Conservation (phyloP, 805 yeast species). For the Brettanomyces bruxellensis region DNA sequence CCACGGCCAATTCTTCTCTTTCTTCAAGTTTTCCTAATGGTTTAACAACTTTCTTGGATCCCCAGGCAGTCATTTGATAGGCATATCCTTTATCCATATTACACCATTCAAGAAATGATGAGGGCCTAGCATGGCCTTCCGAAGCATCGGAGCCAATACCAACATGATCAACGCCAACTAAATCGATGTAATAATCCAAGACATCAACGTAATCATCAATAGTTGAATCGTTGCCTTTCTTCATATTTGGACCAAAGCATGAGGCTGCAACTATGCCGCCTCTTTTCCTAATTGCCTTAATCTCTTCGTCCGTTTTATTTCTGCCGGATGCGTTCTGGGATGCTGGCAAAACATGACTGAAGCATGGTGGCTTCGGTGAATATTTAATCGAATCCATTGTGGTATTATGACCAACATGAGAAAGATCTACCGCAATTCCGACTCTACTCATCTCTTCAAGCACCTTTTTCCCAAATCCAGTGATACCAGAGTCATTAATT, state of each 20-base stretch:
- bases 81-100: constrained; percentile 13
- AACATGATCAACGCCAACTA: constrained; percentile 39
- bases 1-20: constrained; percentile 14
- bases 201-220: constrained; percentile 38
- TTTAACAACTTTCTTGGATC: constrained; percentile 11
- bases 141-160: constrained; percentile 40
- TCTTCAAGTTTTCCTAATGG: constrained; percentile 13
- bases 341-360: constrained; percentile 12
- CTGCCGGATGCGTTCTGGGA: constrained; percentile 12
- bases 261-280: constrained; percentile 16
- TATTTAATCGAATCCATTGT: constrained; percentile 30
- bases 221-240: constrained; percentile 21
- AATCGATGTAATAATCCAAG: constrained; percentile 29
- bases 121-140: constrained; percentile 17
- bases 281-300: constrained; percentile 11
- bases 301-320: constrained; percentile 14
- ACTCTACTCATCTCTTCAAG: constrained; percentile 38
- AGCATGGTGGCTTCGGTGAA: constrained; percentile 24
- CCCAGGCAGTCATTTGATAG: constrained; percentile 15
- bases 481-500: constrained; percentile 26
- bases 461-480: constrained; percentile 31
- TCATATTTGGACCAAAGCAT: constrained; percentile 14
- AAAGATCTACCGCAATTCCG: constrained; percentile 41
- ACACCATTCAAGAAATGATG: constrained; percentile 14
- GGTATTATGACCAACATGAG: constrained; percentile 39